A percentile compares a stretch with the other conserved stretches of the same genome.
Conservation (phyloP, 441 rosid species). For the Populus hybrid region DNA sequence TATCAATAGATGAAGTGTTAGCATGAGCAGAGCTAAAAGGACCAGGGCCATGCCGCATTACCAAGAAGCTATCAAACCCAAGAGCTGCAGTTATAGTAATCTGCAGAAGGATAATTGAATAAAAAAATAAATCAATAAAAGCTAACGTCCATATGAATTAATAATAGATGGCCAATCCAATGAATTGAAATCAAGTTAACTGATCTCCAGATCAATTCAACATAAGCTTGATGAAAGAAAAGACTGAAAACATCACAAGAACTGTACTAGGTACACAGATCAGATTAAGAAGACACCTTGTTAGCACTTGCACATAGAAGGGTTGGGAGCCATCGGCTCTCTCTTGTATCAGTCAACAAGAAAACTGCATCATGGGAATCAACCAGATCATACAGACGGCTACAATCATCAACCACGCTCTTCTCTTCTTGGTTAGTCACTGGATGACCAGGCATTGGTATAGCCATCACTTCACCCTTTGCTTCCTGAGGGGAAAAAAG, state of each 20-base stretch:
- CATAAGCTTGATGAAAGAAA: not conserved
- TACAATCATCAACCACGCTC: conserved; percentile 69
- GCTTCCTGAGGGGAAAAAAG: conserved; percentile 49
- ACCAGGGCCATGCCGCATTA: conserved; percentile 94
- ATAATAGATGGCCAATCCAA: conserved; percentile 3
- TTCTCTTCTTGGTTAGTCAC: conserved; percentile 70
- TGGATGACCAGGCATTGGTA: conserved; percentile 99
- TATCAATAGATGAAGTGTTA: conserved; percentile 30
- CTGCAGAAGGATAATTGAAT: conserved; percentile 36
- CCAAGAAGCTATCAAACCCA: conserved; percentile 95
- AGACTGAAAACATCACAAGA: not conserved
- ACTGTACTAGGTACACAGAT: not conserved
- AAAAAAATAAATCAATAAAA: not conserved
- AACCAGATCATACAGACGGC: conserved; percentile 54
- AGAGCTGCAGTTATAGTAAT: conserved; percentile 82
- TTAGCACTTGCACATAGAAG: conserved; percentile 75
- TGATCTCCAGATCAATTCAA: not conserved
- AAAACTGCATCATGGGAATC: conserved; percentile 87
- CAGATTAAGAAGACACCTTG: conserved; percentile 49
- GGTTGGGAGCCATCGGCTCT: conserved; percentile 95
- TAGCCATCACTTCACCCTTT: conserved; percentile 75
- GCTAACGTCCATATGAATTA: not conserved
- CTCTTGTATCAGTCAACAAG: conserved; percentile 95
- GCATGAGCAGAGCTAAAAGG: conserved; percentile 38
- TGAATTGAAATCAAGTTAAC: not conserved